phyloP scores from a whole-genome alignment of 2,329 filamentous ascomycete species.

The Fusarium sp. region DNA sequence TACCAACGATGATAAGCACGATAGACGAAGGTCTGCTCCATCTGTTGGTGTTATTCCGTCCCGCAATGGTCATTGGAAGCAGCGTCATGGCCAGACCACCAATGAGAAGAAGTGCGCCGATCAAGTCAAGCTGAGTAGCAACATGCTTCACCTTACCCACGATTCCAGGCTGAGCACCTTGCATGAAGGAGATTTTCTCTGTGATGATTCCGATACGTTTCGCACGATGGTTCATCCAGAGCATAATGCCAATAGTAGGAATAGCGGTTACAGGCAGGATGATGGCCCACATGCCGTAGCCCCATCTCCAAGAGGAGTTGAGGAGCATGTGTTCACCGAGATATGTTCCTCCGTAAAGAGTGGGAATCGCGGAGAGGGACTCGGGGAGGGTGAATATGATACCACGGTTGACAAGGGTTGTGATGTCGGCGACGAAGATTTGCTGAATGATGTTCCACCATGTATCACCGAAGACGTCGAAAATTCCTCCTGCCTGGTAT shows the following conservation, averaged over 20 bases:
- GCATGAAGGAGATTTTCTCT: slow-evolving; percentile 7
- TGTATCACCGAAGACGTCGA: slow-evolving; percentile 26
- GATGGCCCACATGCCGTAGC: slow-evolving; percentile 32
- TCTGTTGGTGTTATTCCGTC: slow-evolving; percentile 25
- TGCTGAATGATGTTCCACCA: slow-evolving; percentile 37
- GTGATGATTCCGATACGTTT: slow-evolving; percentile 7
- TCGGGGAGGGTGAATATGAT: slow-evolving; percentile 31
- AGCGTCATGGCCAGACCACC: slow-evolving; percentile 31
- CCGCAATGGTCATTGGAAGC: slow-evolving; percentile 29
- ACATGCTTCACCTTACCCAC: slow-evolving; percentile 7
- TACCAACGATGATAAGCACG: slow-evolving; percentile 17
- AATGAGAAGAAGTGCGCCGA: slow-evolving; percentile 26
- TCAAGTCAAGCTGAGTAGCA: slow-evolving; percentile 6
- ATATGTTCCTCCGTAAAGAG: slow-evolving; percentile 34
- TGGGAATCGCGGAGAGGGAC: slow-evolving; percentile 29
- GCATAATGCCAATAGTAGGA: slow-evolving; percentile 28
- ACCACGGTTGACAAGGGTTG: slow-evolving; percentile 31
- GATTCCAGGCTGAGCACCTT: background rate
- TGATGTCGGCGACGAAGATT: slow-evolving; percentile 34
- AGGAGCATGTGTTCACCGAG: slow-evolving; percentile 30
- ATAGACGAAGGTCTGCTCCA: slow-evolving; percentile 31
- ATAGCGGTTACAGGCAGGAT: slow-evolving; percentile 14
- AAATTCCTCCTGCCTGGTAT: slow-evolving; percentile 27
- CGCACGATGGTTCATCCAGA: slow-evolving; percentile 26
- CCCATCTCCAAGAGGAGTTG: slow-evolving; percentile 27